Evolutionary conservation across 345 rosid genomes (phyloP), one percentile per base, ranked within the genome.

Genomic region (Camelina sativa): DNA sequence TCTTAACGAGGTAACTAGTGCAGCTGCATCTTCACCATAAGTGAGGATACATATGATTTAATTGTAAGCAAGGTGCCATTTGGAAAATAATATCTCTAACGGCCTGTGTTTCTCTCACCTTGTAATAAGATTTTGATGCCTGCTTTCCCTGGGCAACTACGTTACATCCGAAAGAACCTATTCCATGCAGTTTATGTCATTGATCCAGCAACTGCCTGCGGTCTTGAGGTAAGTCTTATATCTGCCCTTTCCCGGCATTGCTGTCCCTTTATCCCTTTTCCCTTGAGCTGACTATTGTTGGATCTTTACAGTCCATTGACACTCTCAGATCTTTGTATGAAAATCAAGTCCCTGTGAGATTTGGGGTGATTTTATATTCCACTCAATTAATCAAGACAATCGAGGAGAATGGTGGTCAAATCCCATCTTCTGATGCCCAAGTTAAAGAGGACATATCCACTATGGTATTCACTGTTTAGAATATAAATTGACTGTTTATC

Each of bases 91-190:
- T 40, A 56, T 70, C 59, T 61, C 73, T 77, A 17, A 76, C 54
- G 12, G n/a, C 43, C 37, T 79, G 46, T 73, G 37, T 75, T 71
- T 55, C 71, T 74, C 53, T 69, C 63, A 34, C 64, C 25, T 57
- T 65, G 69, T 62, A 79, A 13, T 85, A 82, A 95, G 98, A 86
- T 95, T 82, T 89, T 92, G 83, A 90, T 90, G 98, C 99, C 99
- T 50, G 97, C 89, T 63, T 95, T 86, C 86, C 96, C 96, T 64
- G 98, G 98, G 59, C 98, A 95, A 84, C 81, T 86, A 60, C 99
- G 91, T 65, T 92, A 95, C 71, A 89, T 95, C 71, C 91, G 97
- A 60, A 95, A 92, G 85, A 95, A 92, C 87, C 82, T 95, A 71
- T 95, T 82, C 80, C 97, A 95, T 85, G 97, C 99, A 65, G 97